phyloP scores from a whole-genome alignment of 768 basidiomycete genomes.

The Rhizopogon vesiculosus region DNA sequence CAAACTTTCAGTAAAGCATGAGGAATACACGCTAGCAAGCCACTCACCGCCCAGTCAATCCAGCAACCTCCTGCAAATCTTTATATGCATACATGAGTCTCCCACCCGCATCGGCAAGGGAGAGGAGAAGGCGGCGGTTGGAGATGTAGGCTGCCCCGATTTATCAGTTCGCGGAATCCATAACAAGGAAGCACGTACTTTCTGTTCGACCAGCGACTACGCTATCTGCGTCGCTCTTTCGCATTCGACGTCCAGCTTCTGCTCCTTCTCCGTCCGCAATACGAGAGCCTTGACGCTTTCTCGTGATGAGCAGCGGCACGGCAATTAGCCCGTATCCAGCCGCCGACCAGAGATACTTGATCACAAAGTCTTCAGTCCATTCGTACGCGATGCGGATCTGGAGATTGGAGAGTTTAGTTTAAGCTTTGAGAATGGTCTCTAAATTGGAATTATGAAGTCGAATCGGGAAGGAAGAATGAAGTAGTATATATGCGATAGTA shows the following conservation, averaged over 20 bases:
- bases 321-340: constrained; percentile 90
- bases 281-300: constrained; percentile 20
- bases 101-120: constrained; percentile 95
- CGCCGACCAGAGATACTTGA: constrained; percentile 95
- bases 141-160: constrained; percentile 73
- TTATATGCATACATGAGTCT: constrained; percentile 97
- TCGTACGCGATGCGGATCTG: constrained; percentile 88
- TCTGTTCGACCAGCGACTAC: constrained; percentile 48
- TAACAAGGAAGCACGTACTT: constrained; percentile 24
- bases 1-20: neutral
- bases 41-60: constrained; percentile 62
- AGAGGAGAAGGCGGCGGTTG: constrained; percentile 83
- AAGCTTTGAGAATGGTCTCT: neutral
- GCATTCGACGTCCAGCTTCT: constrained; percentile 1
- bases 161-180: neutral
- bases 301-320: constrained; percentile 78
- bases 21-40: no score
- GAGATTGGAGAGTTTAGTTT: neutral
- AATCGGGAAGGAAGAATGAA: neutral
- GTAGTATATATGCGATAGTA: no score
- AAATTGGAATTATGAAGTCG: neutral
- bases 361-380: constrained; percentile 96
- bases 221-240: constrained; percentile 16
- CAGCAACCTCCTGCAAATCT: constrained; percentile 91
- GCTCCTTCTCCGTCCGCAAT: constrained; percentile 10